These are phyloP conservation scores for Madurella mycetomatis DNA, from an alignment of 2,329 filamentous ascomycete genomes.

Conservation along the genomic window DNA sequence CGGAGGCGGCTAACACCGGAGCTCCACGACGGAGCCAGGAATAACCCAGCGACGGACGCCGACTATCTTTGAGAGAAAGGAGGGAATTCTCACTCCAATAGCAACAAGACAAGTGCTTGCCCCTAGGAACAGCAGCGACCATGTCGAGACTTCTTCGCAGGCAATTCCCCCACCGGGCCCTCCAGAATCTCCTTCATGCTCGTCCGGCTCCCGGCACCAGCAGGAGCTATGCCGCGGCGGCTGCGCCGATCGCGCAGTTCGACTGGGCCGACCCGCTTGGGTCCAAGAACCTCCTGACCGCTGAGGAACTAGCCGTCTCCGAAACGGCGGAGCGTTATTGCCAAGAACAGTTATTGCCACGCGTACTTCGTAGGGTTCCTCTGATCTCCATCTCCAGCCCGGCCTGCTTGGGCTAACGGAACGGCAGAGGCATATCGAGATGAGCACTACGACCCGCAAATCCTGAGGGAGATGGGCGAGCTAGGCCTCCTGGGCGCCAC, in stretches of 20 bases:
- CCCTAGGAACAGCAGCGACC: background rate
- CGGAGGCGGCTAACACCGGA: conserved; percentile 10
- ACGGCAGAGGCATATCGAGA: conserved; percentile 54
- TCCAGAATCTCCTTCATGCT: conserved; percentile 10
- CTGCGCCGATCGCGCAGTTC: conserved; percentile 44
- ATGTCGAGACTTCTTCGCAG: conserved; percentile 24
- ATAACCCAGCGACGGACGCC: conserved; percentile 1
- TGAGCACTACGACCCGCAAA: conserved; percentile 75
- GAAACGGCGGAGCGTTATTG: conserved; percentile 93
- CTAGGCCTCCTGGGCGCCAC: conserved; percentile 76
- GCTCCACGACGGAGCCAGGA: conserved; percentile 2
- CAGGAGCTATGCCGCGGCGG: conserved; percentile 21
- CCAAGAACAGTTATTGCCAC: conserved; percentile 79
- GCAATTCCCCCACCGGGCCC: conserved; percentile 11
- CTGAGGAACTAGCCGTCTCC: conserved; percentile 84
- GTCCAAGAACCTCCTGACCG: conserved; percentile 70
- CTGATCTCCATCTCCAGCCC: background rate
- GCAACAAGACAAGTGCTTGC: background rate
- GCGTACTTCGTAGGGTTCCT: conserved; percentile 68
- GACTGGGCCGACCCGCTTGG: conserved; percentile 90
- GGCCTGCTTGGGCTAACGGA: conserved; percentile 2
- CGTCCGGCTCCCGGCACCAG: conserved; percentile 4
- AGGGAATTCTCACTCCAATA: background rate
- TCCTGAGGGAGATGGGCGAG: conserved; percentile 82
- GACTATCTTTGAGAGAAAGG: background rate